Conservation (phyloP, 2,329 filamentous ascomycete species). For the Tolypocladium tundrense region DNA sequence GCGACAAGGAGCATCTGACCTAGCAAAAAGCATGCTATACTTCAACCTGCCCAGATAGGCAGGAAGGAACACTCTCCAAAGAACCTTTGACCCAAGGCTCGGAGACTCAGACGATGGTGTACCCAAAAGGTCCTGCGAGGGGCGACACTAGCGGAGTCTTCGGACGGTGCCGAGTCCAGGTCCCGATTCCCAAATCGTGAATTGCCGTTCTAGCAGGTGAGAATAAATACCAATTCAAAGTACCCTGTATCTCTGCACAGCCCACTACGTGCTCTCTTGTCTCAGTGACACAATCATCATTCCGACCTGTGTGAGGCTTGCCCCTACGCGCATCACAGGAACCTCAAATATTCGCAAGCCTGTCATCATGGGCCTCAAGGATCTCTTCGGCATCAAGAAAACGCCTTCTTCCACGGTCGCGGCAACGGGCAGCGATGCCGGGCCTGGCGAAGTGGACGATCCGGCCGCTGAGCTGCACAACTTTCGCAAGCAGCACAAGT, state of each 20-base stretch:
- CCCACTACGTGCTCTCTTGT: background rate
- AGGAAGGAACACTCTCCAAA: background rate
- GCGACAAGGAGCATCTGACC: background rate
- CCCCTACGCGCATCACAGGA: no score
- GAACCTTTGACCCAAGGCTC: background rate
- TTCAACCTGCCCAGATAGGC: background rate
- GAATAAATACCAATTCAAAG: background rate
- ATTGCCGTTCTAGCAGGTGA: background rate
- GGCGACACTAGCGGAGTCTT: background rate
- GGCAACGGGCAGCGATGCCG: slow-evolving; percentile 6
- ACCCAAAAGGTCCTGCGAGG: background rate
- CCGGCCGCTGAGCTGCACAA: slow-evolving; percentile 20
- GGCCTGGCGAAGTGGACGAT: slow-evolving; percentile 5
- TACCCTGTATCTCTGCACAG: background rate
- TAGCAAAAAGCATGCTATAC: background rate
- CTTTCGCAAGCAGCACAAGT: slow-evolving; percentile 40
- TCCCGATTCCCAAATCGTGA: no score
- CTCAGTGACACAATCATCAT: no score
- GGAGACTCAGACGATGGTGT: background rate
- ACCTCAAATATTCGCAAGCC: background rate
- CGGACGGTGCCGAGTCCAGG: background rate
- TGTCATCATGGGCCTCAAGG: slow-evolving; percentile 11
- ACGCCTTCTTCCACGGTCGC: slow-evolving; percentile 5
- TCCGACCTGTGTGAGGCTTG: no score
- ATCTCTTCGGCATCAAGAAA: slow-evolving; percentile 9